Base-by-base conservation (phyloP, 2,329 filamentous ascomycete genomes). In the Trichoderma sp. region DNA sequence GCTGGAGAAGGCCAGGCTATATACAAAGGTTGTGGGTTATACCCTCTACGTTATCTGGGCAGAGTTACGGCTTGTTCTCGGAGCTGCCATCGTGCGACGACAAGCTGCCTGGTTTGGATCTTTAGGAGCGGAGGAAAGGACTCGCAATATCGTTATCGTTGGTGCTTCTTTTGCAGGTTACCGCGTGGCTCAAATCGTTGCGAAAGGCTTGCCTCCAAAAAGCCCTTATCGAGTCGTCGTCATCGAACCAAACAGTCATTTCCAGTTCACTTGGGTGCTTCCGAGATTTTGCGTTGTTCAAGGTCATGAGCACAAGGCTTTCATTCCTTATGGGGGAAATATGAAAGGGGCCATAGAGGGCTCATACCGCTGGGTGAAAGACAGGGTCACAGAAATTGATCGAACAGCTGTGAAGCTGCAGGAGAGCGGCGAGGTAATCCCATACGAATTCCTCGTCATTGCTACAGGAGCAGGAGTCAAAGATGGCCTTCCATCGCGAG, bases 181-280 rank as follows among this genome's bases (percentile, higher is more conserved):
- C 76, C 84, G 87, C 62, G 85, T 86, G 6, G 86, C 86, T 0
- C 84, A 84, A n/a, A 82, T 85, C 11, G 85, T 92, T 5, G 84
- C 86, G n/a, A 81, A 84, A 27, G 83, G 85, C 5, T 81, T 92
- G 0, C 87, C 89, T 0, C 84, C 85, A 0, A 82, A 86, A 41
- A 85, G 83, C 41, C 82, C 80, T 9, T 90, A 87, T 80, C 85
- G 85, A 4, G 86, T 91, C 4, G 82, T 92, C 0, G 82, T 92
- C 4, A 80, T 92, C 33, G 91, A 93, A 80, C 88, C 87, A 63
- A 90, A 90, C 79, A 87, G 86, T 4, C 90, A 92, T 80, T 90
- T 92, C 80, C 88, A 92, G 77, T 91, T 89, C 78, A 88, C 89
- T 0, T 92, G 89, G 86, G 86, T 88, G 14, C 86, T 92, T 50